Percentiles rank a stretch among this genome's conserved stretches.
Evolutionary conservation across 192 early-diverging fungal species (phyloP).

Genomic region (Coemansia sp.): DNA sequence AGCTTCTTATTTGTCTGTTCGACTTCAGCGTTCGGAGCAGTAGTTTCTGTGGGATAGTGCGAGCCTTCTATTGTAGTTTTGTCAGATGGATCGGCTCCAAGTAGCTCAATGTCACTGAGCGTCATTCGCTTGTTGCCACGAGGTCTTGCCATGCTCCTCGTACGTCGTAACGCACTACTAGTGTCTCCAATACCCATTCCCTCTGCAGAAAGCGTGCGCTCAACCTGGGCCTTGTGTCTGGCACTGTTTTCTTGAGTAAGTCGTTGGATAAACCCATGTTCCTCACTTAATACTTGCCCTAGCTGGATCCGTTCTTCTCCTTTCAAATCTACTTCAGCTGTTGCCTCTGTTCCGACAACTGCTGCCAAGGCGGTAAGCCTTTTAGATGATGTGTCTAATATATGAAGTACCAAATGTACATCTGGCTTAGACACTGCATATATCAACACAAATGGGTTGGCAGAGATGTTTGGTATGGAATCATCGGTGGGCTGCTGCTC

Average conservation of each 20-base stretch:
- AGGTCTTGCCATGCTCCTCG: slow-evolving; percentile 9
- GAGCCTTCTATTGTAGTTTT: neutral
- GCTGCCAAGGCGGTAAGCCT: slow-evolving; percentile 11
- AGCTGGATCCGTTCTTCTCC: neutral
- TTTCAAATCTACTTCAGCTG: neutral
- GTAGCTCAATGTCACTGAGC: slow-evolving; percentile 41
- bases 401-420: slow-evolving; percentile 27
- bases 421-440: slow-evolving; percentile 7
- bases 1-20: slow-evolving; percentile 44
- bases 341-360: neutral
- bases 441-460: slow-evolving; percentile 5
- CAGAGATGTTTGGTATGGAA: neutral
- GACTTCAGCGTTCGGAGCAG: slow-evolving; percentile 7
- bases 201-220: slow-evolving; percentile 39
- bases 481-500: neutral
- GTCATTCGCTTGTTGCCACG: slow-evolving; percentile 28
- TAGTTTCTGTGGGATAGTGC: neutral
- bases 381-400: slow-evolving; percentile 17
- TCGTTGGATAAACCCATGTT: slow-evolving; percentile 26
- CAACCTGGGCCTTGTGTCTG: slow-evolving; percentile 25
- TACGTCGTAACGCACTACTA: neutral
- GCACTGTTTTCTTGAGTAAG: slow-evolving; percentile 19
- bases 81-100: slow-evolving; percentile 10
- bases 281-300: neutral
- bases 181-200: slow-evolving; percentile 11